Conservation (phyloP, 1,139 yeast species). For the Yamadazyma oceani region DNA sequence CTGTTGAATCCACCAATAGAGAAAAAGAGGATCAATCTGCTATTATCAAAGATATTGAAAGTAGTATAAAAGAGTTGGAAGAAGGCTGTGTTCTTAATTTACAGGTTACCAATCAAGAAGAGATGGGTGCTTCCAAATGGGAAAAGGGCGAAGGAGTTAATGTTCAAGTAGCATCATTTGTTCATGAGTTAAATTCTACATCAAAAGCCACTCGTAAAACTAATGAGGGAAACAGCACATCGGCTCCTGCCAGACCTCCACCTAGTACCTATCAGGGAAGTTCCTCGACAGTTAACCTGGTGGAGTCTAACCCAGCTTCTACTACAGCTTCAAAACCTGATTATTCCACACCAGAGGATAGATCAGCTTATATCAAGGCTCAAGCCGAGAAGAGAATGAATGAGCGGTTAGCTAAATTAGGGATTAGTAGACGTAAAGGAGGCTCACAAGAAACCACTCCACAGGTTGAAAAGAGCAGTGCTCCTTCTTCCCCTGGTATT, state of each 20-base stretch:
- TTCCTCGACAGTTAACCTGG: constrained; percentile 5
- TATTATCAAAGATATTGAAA: constrained; percentile 70
- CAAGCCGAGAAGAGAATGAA: constrained; percentile 90
- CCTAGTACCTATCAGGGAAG: constrained; percentile 13
- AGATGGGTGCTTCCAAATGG: constrained; percentile 71
- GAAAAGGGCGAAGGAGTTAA: constrained; percentile 81
- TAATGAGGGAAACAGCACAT: constrained; percentile 4
- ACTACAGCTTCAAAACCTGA: constrained; percentile 9
- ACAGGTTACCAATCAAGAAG: constrained; percentile 43
- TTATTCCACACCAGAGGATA: constrained; percentile 55
- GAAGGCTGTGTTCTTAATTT: constrained; percentile 54
- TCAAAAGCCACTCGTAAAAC: constrained; percentile 11
- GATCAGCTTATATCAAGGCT: constrained; percentile 83
- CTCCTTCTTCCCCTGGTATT: background rate
- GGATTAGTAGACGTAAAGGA: constrained; percentile 52
- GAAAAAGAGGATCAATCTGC: constrained; percentile 58
- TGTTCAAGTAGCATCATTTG: constrained; percentile 60
- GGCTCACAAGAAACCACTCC: constrained; percentile 9
- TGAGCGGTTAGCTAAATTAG: constrained; percentile 84
- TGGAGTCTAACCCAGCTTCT: background rate
- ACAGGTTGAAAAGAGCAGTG: background rate
- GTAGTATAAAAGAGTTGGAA: constrained; percentile 71
- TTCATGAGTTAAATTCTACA: constrained; percentile 48
- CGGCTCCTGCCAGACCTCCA: constrained; percentile 15
- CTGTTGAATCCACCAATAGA: constrained; percentile 50